A percentile compares a stretch with the other conserved stretches of the same genome.
phyloP scores from a whole-genome alignment of 345 rosid genomes.

The Capsella bursapastoris region DNA sequence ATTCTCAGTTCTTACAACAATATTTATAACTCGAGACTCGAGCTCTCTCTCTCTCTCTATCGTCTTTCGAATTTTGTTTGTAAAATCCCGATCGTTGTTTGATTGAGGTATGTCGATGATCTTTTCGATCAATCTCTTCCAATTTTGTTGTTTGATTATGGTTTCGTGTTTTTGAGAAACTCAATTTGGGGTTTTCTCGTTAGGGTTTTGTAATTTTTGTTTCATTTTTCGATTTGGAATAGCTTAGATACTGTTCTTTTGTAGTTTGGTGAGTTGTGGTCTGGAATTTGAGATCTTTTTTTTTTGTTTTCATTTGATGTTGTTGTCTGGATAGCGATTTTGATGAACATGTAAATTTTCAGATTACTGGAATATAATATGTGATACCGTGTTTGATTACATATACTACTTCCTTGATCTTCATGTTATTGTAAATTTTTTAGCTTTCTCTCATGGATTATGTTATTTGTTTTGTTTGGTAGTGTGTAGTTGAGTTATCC shows the following conservation, averaged over 20 bases:
- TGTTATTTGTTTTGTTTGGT: background rate
- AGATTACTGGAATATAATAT: background rate
- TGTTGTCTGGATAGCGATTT: too few species aligned
- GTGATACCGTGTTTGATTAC: slow-evolving; percentile 1
- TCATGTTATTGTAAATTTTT: background rate
- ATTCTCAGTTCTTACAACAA: background rate
- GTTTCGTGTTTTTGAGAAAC: background rate
- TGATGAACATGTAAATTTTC: background rate
- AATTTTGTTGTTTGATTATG: slow-evolving; percentile 20
- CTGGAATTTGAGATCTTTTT: too few species aligned
- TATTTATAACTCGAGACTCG: background rate
- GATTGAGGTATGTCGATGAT: slow-evolving; percentile 3
- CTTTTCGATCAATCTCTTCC: background rate
- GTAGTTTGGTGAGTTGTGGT: too few species aligned
- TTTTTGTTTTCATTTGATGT: too few species aligned
- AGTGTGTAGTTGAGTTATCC: background rate
- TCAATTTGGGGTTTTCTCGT: background rate
- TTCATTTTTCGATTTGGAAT: too few species aligned
- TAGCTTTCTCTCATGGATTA: background rate
- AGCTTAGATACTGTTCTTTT: too few species aligned
- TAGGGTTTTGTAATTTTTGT: background rate
- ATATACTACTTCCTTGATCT: too few species aligned
- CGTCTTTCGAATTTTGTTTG: background rate
- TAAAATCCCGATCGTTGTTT: background rate
- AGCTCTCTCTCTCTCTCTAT: too few species aligned